Conservation (phyloP, 1,284 basidiomycete species). For the Papiliotrema flavescens region DNA sequence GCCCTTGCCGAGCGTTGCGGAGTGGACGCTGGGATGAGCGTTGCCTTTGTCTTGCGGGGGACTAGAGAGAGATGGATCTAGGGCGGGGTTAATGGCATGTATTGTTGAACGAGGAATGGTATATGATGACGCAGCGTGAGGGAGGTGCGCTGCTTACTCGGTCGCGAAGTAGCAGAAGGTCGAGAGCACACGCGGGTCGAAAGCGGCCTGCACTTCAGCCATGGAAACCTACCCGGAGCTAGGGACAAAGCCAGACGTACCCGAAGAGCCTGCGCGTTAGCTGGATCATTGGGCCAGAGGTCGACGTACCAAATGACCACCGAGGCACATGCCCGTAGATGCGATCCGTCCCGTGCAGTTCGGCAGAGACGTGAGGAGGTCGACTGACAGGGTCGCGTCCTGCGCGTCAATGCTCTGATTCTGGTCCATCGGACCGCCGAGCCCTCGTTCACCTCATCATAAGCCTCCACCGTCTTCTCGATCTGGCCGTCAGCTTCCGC, state of each 20-base stretch:
- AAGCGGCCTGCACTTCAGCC: slow-evolving; percentile 62
- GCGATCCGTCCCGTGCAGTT: slow-evolving; percentile 89
- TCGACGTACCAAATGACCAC: slow-evolving; percentile 54
- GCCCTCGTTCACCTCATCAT: slow-evolving; percentile 64
- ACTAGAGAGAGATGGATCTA: too few species aligned
- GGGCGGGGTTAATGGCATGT: too few species aligned
- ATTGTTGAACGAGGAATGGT: too few species aligned
- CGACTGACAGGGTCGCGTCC: slow-evolving; percentile 72
- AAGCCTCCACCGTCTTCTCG: slow-evolving; percentile 75
- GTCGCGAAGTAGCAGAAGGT: slow-evolving; percentile 92
- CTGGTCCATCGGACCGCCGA: too few species aligned
- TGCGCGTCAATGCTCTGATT: slow-evolving; percentile 39
- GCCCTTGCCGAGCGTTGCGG: slow-evolving; percentile 77
- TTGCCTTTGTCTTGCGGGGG: neutral
- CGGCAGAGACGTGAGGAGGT: slow-evolving; percentile 64
- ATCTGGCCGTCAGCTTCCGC: slow-evolving; percentile 53
- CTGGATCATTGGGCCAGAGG: neutral
- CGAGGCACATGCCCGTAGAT: slow-evolving; percentile 52
- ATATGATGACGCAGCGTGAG: too few species aligned
- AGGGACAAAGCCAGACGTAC: slow-evolving; percentile 40
- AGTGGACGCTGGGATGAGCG: slow-evolving; percentile 58
- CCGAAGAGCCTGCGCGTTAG: slow-evolving; percentile 53
- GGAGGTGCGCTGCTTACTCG: slow-evolving; percentile 51
- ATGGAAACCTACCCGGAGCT: too few species aligned
- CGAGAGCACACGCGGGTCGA: slow-evolving; percentile 75